Evolutionary conservation across 495 filamentous ascomycete species (phyloP).

Genomic region (Aspergillus leporis): DNA sequence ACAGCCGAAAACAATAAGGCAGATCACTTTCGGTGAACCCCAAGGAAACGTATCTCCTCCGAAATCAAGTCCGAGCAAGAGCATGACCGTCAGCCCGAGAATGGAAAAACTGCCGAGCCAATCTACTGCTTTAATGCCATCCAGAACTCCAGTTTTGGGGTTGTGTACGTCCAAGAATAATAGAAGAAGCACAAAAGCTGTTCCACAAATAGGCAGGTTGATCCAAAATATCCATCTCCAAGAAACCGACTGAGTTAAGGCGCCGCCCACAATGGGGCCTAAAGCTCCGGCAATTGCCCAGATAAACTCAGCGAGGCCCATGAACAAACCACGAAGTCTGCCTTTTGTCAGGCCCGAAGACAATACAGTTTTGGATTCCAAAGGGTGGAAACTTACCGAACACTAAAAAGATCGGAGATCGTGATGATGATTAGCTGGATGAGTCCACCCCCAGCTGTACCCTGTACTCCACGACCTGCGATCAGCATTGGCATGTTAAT

Average conservation of each 20-base stretch:
- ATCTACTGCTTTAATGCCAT: conserved; percentile 75
- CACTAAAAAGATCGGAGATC: conserved; percentile 59
- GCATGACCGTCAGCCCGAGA: conserved; percentile 70
- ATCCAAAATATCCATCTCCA: conserved; percentile 78
- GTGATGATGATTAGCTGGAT: conserved; percentile 54
- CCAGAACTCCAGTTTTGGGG: conserved; percentile 52
- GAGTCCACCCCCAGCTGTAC: conserved; percentile 55
- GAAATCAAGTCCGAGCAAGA: conserved; percentile 75
- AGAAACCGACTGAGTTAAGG: conserved; percentile 58
- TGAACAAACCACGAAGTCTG: conserved; percentile 51
- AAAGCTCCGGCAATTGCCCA: conserved; percentile 59
- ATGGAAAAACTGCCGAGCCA: conserved; percentile 72
- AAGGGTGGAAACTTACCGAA: conserved; percentile 39
- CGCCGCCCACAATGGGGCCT: conserved; percentile 70
- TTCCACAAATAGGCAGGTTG: conserved; percentile 63
- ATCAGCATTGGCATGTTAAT: conserved; percentile 56
- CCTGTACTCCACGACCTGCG: conserved; percentile 55
- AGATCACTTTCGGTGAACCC: conserved; percentile 72
- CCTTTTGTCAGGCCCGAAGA: background rate
- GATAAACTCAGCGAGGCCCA: conserved; percentile 55
- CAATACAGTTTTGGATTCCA: background rate
- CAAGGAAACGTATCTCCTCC: conserved; percentile 74
- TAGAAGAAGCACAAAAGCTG: conserved; percentile 57
- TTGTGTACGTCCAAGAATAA: conserved; percentile 62
- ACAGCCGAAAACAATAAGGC: conserved; percentile 72